Base-by-base conservation (phyloP, 768 basidiomycete genomes). In the Panellus pusillus region DNA sequence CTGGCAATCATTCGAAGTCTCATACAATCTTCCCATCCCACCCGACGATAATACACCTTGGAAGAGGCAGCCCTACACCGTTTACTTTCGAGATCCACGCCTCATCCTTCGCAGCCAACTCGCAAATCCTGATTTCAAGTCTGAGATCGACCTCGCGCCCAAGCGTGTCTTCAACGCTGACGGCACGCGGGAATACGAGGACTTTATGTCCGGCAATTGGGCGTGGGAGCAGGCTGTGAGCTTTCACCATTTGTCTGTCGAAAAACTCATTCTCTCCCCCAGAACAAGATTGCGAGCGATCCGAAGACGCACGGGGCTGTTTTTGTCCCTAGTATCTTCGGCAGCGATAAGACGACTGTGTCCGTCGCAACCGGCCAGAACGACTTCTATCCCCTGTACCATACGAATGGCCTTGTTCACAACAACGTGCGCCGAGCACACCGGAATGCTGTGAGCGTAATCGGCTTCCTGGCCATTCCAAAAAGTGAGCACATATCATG, bases 181-280 rank as follows among this genome's bases (percentile, higher is more conserved):
- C 19, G 54, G 52, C 0, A 59, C 50, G 13, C 57, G 60, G 0
- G 52, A 51, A 13, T 67, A 57, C 38, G 42, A 50, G 35, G 56
- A 66, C 29, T 57, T 66, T 35, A 66, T 66, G 61, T 61, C 57
- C 0, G 65, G 65, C 7, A 54, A 61, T 17, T 64, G 65, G 65
- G 58, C 56, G 3, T 65, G 61, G 60, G 8, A 35, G 18, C 61
- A 68, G 24, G 61, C 65, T 69, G 12, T 17, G 46, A 29, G 9
- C 28, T 19, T 12, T 27, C 4, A 6, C 29, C 44, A 12, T 43
- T 13, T 36, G 17, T 20, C 29, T 17, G 3, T n/a, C n/a, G n/a
- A n/a, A n/a, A n/a, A n/a, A 19, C 31, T 18, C n/a, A 28, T 9
- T 27, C 20, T 35, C 9, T n/a, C 3, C 14, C 24, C 11, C 18